A percentile compares a stretch with the other conserved stretches of the same genome.
Conservation (phyloP, 306 rosid genomes). For the Styphnolobium japonicum region DNA sequence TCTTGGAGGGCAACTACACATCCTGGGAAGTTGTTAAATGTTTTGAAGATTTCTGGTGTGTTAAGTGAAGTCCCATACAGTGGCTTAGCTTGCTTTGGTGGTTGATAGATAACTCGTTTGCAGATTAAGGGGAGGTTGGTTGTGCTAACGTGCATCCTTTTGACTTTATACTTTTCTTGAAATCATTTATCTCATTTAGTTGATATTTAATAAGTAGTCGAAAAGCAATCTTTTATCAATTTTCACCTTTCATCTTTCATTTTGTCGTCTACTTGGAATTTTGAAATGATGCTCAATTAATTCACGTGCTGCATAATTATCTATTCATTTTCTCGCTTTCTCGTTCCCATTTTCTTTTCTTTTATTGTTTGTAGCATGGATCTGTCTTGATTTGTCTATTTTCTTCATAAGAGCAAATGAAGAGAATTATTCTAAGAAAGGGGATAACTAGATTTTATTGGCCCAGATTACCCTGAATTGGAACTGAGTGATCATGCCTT, state of each 20-base stretch:
- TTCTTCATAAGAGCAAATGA: neutral
- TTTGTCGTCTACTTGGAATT: neutral
- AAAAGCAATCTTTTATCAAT: neutral
- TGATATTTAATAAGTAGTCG: neutral
- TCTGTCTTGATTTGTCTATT: neutral
- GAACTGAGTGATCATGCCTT: neutral
- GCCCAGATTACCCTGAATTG: neutral
- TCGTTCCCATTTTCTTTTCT: neutral
- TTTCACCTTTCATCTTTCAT: neutral
- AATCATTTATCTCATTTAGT: neutral
- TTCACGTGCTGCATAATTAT: neutral
- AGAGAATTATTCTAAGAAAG: neutral
- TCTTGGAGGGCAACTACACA: constrained; percentile 21
- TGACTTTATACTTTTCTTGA: neutral
- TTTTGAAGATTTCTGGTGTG: constrained; percentile 15
- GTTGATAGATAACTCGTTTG: constrained; percentile 22
- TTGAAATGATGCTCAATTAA: neutral
- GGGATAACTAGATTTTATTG: neutral
- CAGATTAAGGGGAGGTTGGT: constrained; percentile 31
- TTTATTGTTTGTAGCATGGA: constrained; percentile 9
- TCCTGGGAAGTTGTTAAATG: constrained; percentile 25
- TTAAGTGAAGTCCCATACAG: constrained; percentile 10
- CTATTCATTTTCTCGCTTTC: neutral
- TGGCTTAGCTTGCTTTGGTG: constrained; percentile 14
- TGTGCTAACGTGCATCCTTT: neutral